phyloP scores from a whole-genome alignment of 176 grass and related monocot genomes.

The Bolboschoenus planiculmis region DNA sequence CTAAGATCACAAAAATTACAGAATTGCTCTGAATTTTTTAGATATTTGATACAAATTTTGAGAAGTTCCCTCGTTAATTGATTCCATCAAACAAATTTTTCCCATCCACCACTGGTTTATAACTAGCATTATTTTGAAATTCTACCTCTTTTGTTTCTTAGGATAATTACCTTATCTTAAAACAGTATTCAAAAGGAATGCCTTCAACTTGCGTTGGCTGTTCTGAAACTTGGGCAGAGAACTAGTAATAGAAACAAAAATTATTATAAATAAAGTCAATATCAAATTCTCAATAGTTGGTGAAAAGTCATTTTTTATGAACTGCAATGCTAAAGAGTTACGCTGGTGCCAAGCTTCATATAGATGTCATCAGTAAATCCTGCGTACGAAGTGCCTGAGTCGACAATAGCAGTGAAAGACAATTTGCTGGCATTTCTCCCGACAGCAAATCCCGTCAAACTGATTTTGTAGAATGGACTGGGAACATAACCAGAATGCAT shows the following conservation, averaged over 20 bases:
- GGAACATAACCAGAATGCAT: not conserved
- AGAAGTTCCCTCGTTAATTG: too few species aligned
- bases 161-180: constrained; percentile 4
- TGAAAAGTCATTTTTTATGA: not conserved
- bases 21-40: too few species aligned
- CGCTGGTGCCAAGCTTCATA: constrained; percentile 27
- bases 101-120: not conserved
- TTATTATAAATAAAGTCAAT: not conserved
- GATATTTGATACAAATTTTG: too few species aligned
- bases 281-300: not conserved
- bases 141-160: not conserved
- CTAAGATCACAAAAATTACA: too few species aligned
- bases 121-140: too few species aligned
- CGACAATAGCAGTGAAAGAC: constrained; percentile 42
- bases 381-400: constrained; percentile 69
- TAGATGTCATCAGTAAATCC: constrained; percentile 49
- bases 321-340: constrained; percentile 9
- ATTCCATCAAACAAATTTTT: too few species aligned
- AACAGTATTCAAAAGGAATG: constrained; percentile 48
- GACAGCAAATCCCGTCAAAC: constrained; percentile 38
- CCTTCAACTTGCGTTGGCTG: not conserved
- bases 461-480: constrained; percentile 61
- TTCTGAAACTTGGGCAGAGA: constrained; percentile 15
- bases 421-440: not conserved
- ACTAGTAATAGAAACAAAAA: not conserved